Evolutionary conservation across 2,329 filamentous ascomycete genomes (phyloP).

Genomic region (Xylariaceae sp.): DNA sequence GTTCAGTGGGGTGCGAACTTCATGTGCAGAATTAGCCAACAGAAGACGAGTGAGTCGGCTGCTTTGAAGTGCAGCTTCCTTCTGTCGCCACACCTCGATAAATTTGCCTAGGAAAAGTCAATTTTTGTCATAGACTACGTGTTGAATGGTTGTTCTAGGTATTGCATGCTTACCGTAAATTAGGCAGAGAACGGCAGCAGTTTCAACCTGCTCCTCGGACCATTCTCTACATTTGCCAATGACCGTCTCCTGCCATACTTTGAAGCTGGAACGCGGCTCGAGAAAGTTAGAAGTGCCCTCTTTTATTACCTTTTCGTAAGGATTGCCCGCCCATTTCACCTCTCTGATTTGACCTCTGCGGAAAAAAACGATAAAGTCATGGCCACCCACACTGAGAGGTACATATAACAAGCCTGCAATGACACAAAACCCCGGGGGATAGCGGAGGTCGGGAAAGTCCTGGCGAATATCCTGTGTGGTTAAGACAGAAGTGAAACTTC

Average conservation of each 20-base stretch:
- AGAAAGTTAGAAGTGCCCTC: conserved; percentile 75
- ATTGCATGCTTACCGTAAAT: conserved; percentile 73
- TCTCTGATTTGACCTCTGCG: conserved; percentile 76
- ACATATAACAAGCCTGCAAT: conserved; percentile 84
- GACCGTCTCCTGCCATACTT: conserved; percentile 80
- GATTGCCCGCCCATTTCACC: conserved; percentile 86
- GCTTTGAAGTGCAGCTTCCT: conserved; percentile 81
- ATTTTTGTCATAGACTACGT: background rate
- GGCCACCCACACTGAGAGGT: conserved; percentile 75
- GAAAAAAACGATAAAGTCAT: conserved; percentile 91
- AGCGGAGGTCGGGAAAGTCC: conserved; percentile 83
- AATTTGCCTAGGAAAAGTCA: conserved; percentile 62
- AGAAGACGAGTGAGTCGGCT: conserved; percentile 80
- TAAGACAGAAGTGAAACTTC: conserved; percentile 74
- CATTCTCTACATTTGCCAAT: conserved; percentile 84
- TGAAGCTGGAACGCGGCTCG: conserved; percentile 81
- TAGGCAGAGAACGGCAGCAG: conserved; percentile 82
- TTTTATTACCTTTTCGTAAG: conserved; percentile 78
- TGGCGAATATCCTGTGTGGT: conserved; percentile 76
- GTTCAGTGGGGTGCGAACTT: conserved; percentile 88
- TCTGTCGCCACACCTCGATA: conserved; percentile 92
- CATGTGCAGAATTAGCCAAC: conserved; percentile 87
- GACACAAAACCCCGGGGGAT: conserved; percentile 77
- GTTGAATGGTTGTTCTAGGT: background rate
- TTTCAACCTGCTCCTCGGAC: conserved; percentile 88